Percentiles rank a stretch among this genome's conserved stretches.
phyloP scores from a whole-genome alignment of 1,139 yeast genomes.

The Suhomyces yuchorum region DNA sequence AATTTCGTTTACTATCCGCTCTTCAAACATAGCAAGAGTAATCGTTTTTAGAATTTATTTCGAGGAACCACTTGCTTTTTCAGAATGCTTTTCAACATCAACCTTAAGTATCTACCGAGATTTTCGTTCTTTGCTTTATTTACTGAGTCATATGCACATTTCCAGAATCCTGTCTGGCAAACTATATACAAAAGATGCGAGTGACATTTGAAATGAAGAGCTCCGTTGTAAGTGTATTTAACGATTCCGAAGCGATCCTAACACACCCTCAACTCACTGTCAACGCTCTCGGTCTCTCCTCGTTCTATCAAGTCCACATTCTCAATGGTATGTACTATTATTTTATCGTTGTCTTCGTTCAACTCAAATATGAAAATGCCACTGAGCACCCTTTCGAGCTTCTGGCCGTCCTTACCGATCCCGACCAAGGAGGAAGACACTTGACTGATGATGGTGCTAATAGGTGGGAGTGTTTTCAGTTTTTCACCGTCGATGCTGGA shows the following conservation, averaged over 20 bases:
- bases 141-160: not conserved
- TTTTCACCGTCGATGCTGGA: constrained; percentile 8
- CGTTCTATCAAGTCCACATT: constrained; percentile 67
- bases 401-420: constrained; percentile 33
- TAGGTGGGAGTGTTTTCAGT: constrained; percentile 21
- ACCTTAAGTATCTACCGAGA: too few species aligned
- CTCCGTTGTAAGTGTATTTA: not conserved
- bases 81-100: too few species aligned
- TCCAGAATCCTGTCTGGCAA: constrained; percentile 4
- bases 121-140: not conserved
- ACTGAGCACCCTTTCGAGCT: constrained; percentile 52
- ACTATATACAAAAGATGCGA: constrained; percentile 3
- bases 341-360: constrained; percentile 55
- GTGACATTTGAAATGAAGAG: not conserved
- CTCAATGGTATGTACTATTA: constrained; percentile 75
- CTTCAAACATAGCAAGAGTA: too few species aligned
- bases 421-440: constrained; percentile 36
- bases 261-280: constrained; percentile 34
- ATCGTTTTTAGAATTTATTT: too few species aligned
- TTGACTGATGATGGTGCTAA: constrained; percentile 29
- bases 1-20: too few species aligned
- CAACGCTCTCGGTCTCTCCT: constrained; percentile 33
- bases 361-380: constrained; percentile 82
- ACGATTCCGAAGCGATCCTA: constrained; percentile 10
- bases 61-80: too few species aligned